These are phyloP conservation scores for Acer campestre DNA, from an alignment of 345 rosid species.

Conservation along the genomic window DNA sequence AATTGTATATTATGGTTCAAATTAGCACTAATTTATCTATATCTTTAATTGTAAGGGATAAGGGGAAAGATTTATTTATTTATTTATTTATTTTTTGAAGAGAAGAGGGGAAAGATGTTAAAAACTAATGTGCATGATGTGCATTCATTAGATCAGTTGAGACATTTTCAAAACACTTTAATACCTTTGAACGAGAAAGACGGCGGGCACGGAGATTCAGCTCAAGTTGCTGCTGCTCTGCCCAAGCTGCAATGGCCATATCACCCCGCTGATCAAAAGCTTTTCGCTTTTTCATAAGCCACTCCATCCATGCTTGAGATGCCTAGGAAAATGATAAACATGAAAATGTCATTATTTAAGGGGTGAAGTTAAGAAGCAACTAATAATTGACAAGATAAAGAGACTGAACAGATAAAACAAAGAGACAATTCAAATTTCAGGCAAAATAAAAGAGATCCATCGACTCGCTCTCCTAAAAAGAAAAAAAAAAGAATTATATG, in stretches of 20 bases:
- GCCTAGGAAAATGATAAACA: slow-evolving; percentile 53
- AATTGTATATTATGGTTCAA: not conserved
- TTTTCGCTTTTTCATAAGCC: slow-evolving; percentile 88
- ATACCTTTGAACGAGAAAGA: slow-evolving; percentile 89
- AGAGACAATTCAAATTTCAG: not conserved
- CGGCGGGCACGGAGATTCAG: slow-evolving; percentile 81
- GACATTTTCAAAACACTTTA: slow-evolving; percentile 2
- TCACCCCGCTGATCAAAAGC: slow-evolving; percentile 96
- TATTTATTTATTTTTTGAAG: no score
- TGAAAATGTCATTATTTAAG: slow-evolving; percentile 7
- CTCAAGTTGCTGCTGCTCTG: slow-evolving; percentile 95
- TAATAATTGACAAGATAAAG: not conserved
- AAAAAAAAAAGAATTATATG: not conserved
- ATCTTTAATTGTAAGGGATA: not conserved
- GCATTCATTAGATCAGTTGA: slow-evolving; percentile 2
- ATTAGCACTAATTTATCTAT: not conserved
- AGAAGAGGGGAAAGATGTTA: no score
- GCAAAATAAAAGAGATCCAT: not conserved
- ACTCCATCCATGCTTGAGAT: slow-evolving; percentile 97
- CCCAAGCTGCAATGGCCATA: slow-evolving; percentile 95
- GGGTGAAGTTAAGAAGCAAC: not conserved
- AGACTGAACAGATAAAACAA: not conserved
- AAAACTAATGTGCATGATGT: not conserved
- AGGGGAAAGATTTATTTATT: not conserved
- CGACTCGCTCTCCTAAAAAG: not conserved